A percentile compares a stretch with the other conserved stretches of the same genome.
Evolutionary conservation across 495 filamentous ascomycete genomes (phyloP).

Genomic region (Podospora pseudocomata): DNA sequence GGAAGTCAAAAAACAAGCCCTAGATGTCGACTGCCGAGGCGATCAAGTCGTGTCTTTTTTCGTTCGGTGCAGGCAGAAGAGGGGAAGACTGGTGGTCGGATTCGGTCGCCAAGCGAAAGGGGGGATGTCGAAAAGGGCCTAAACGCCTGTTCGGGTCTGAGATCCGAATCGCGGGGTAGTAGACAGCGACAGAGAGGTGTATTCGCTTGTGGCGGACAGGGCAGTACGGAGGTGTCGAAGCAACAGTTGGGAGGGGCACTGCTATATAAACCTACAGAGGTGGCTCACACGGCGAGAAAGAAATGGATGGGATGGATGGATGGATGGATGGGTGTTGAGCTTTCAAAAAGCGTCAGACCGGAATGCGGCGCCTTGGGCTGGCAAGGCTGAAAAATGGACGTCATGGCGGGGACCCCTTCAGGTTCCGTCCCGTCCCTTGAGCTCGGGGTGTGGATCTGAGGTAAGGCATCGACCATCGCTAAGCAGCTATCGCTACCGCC

Average conservation of each 20-base stretch:
- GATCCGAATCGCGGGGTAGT: slow-evolving; percentile 11
- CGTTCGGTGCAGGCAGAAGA: not conserved
- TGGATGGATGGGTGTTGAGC: too few species aligned
- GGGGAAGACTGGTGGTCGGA: not conserved
- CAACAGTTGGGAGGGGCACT: not conserved
- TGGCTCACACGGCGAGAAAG: not conserved
- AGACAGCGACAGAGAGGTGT: slow-evolving; percentile 4
- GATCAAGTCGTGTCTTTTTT: not conserved
- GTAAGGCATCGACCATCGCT: not conserved
- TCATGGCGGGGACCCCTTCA: slow-evolving; percentile 14
- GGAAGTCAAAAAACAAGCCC: not conserved
- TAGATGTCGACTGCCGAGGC: not conserved
- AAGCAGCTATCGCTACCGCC: not conserved
- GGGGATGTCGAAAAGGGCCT: slow-evolving; percentile 2
- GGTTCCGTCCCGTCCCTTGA: not conserved
- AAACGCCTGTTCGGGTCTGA: slow-evolving; percentile 11
- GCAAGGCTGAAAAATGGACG: slow-evolving; percentile 23
- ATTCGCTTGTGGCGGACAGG: not conserved
- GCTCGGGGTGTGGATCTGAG: not conserved
- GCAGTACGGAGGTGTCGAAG: not conserved
- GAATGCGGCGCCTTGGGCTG: slow-evolving; percentile 4
- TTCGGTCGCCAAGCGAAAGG: slow-evolving; percentile 7
- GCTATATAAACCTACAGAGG: not conserved
- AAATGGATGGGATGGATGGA: not conserved
- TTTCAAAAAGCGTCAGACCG: slow-evolving; percentile 7